phyloP scores from a whole-genome alignment of 208 protist species.

The Trypanosoma avium region DNA sequence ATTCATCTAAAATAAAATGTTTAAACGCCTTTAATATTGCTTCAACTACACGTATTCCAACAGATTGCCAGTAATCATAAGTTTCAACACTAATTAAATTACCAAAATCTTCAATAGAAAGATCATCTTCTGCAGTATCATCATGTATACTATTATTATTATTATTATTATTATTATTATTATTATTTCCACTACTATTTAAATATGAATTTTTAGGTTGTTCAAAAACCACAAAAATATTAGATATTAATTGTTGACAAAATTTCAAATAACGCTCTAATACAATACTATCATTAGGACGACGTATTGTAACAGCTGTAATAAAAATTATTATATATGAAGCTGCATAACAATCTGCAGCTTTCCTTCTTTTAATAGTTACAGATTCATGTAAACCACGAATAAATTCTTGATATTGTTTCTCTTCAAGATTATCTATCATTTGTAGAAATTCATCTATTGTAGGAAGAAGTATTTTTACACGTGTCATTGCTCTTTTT shows the following conservation, averaged over 20 bases:
- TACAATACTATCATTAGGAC: neutral
- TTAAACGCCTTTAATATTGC: slow-evolving; percentile 13
- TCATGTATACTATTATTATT: neutral
- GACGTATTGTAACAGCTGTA: slow-evolving; percentile 22
- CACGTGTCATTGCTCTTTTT: slow-evolving; percentile 27
- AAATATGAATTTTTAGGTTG: neutral
- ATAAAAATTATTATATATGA: slow-evolving; percentile 35
- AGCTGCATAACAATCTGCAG: slow-evolving; percentile 13
- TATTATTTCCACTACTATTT: neutral
- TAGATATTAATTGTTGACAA: slow-evolving; percentile 17
- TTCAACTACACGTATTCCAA: slow-evolving; percentile 13
- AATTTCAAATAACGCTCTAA: slow-evolving; percentile 17
- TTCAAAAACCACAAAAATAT: slow-evolving; percentile 6
- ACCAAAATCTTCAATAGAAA: neutral
- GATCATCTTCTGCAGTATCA: neutral
- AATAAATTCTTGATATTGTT: slow-evolving; percentile 14
- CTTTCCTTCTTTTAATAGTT: neutral
- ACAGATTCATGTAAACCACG: slow-evolving; percentile 18
- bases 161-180: neutral
- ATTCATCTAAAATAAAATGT: slow-evolving; percentile 6
- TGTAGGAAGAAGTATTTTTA: slow-evolving; percentile 32
- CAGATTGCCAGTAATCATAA: slow-evolving; percentile 9
- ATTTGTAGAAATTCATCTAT: slow-evolving; percentile 44
- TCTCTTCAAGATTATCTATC: slow-evolving; percentile 23
- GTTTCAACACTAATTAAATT: neutral